Base-by-base conservation (phyloP, 768 basidiomycete genomes). In the Pleurotus tuber-regium region DNA sequence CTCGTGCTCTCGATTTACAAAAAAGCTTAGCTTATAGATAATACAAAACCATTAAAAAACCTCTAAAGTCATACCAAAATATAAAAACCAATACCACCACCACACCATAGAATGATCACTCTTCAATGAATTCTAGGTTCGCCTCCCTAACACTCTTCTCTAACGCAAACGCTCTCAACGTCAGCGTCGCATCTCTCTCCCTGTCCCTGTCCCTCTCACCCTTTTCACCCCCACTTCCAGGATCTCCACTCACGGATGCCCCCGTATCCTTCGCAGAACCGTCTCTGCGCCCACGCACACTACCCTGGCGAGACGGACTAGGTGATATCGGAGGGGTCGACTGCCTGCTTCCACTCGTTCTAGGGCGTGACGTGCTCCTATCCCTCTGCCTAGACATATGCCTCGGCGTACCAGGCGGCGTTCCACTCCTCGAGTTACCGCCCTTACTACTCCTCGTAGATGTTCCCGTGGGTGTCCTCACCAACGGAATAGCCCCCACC, bases 371-470 rank as follows among this genome's bases (percentile, higher is more conserved):
- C 28, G 46, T 18, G 31, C 46, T 48, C 12, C 46, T 29, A 35
- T 23, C 36, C 52, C 35, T 50, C 36, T 48, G 23, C 43, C 23
- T 54, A 39, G 19, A 48, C 11, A 48, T 21, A 33, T 48, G 46
- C 23, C 56, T 60, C 31, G 58, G 41, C 7, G 53, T 61, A 16
- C 54, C 55, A 10, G 69, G 69, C 19, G 70, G 71, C 11, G 71
- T 73, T 16, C 65, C 68, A 51, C 70, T 69, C 56, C 71, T 64
- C 23, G 70, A 67, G 4, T 54, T 55, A 7, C 63, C 61, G 49
- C 66, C 54, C 28, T 53, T 59, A 11, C 59, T 60, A 23, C 54
- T 59, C 31, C 67, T 62, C 23, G 63, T 59, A 11, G 65, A 59
- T 7, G 64, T 53, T 7, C 59, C 36, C 9, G 21, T 28, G n/a